Evolutionary conservation across 306 rosid species (phyloP).

Genomic region (Inga leiocalycina): DNA sequence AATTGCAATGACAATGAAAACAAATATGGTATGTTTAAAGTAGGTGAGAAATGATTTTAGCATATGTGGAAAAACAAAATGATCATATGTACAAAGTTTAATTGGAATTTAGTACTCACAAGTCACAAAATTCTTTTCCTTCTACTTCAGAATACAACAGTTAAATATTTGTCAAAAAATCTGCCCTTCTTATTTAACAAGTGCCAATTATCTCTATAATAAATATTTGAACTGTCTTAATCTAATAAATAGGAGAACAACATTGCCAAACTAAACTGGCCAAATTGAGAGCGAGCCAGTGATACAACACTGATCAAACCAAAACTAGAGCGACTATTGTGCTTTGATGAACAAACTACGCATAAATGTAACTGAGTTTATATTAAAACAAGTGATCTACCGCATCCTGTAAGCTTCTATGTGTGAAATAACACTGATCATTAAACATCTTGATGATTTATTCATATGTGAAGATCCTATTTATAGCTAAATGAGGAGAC

Average conservation of each 20-base stretch:
- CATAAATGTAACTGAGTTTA: neutral
- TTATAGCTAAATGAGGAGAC: too few relatives aligned
- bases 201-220: neutral
- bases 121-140: neutral
- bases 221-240: neutral
- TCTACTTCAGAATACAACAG: neutral
- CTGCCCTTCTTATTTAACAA: neutral
- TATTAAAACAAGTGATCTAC: neutral
- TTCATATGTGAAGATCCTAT: too few relatives aligned
- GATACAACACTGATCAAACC: neutral
- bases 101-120: neutral
- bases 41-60: conserved; percentile 3
- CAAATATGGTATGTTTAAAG: neutral
- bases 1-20: neutral
- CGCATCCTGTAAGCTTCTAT: neutral
- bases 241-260: neutral
- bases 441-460: too few relatives aligned
- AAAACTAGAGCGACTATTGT: neutral
- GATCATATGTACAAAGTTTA: neutral
- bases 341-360: neutral
- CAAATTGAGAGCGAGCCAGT: neutral
- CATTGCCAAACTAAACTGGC: neutral
- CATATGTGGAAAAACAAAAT: neutral
- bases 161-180: neutral
- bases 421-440: too few relatives aligned